Evolutionary conservation across 2,329 filamentous ascomycete genomes (phyloP), one percentile per base, ranked within the genome.

Genomic region (Piedraia hortae): DNA sequence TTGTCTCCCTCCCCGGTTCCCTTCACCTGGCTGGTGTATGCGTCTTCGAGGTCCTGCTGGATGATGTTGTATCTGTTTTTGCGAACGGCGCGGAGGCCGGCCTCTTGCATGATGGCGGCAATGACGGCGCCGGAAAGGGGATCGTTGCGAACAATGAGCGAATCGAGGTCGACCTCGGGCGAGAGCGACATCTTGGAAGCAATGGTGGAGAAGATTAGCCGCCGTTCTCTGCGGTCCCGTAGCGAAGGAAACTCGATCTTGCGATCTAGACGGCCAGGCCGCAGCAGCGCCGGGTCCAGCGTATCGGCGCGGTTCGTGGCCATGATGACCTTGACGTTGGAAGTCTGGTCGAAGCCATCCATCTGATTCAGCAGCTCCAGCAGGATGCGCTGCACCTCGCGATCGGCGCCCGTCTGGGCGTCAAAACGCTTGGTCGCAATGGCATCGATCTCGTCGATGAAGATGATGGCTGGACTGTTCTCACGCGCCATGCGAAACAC

Each of bases 51-150:
- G 50, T 97, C 85, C 30, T 62, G 66, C 55, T 97, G 85, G 40
- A 97, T 93, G 45, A 97, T 97, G 50, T 97, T 93, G 53, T 97
- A 97, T 39, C 85, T 59, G 51, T 97, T 93, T 66, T 91, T 93
- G 39, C 82, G 62, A 32, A 93, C 82, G 12, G 82, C 82, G 34
- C 80, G 64, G 35, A 97, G 57, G 34, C 85, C 85, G 14, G 85
- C 85, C 52, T 97, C 85, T 49, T 97, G 85, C 85, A 97, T 97
- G 44, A 97, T 90, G 22, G 85, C 85, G 21, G 85, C 80, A 44
- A 97, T 97, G 36, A 97, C 70, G 26, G 85, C 85, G 37, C 85
- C 85, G 21, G 74, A 88, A 21, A 97, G 54, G 2, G 85, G 85
- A 44, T 97, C 85, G 43, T 93, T 97, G 38, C 85, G 67, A 33